Percentiles rank a stretch among this genome's conserved stretches.
Evolutionary conservation across 805 yeast species (phyloP).

Genomic region (Nakazawaea ishiwadae): DNA sequence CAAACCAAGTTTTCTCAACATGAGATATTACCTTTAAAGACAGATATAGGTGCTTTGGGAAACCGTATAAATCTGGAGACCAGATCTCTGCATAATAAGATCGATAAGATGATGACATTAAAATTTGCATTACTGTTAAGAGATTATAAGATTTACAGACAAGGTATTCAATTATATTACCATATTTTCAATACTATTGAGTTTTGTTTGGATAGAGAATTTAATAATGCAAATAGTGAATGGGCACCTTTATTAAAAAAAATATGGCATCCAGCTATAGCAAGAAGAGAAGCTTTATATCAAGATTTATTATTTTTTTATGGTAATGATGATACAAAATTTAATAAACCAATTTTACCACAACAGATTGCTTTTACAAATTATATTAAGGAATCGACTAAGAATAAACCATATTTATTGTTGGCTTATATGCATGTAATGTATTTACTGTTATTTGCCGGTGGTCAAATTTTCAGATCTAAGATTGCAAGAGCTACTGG

Average conservation of each 20-base stretch:
- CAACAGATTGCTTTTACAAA: conserved; percentile 58
- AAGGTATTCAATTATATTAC: conserved; percentile 71
- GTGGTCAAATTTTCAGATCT: conserved; percentile 71
- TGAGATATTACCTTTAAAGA: conserved; percentile 71
- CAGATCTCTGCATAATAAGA: conserved; percentile 57
- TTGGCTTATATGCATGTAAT: conserved; percentile 82
- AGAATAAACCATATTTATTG: conserved; percentile 62
- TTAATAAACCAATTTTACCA: conserved; percentile 50
- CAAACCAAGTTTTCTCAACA: conserved; percentile 20
- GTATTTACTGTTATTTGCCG: conserved; percentile 83
- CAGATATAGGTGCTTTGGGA: conserved; percentile 79
- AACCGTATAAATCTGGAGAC: conserved; percentile 77
- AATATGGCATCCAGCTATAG: conserved; percentile 68
- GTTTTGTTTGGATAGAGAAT: conserved; percentile 40
- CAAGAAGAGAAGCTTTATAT: conserved; percentile 52
- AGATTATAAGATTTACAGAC: conserved; percentile 73
- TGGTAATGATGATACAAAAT: conserved; percentile 49
- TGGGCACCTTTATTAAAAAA: conserved; percentile 37
- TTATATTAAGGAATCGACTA: conserved; percentile 51
- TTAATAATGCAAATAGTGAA: conserved; percentile 35
- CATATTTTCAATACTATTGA: conserved; percentile 68
- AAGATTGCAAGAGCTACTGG: conserved; percentile 63
- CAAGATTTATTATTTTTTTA: conserved; percentile 68
- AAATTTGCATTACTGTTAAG: conserved; percentile 72
- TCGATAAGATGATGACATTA: conserved; percentile 63